These are phyloP conservation scores for Smittium culicis DNA, from an alignment of 371 early-diverging fungal species.

Conservation along the genomic window DNA sequence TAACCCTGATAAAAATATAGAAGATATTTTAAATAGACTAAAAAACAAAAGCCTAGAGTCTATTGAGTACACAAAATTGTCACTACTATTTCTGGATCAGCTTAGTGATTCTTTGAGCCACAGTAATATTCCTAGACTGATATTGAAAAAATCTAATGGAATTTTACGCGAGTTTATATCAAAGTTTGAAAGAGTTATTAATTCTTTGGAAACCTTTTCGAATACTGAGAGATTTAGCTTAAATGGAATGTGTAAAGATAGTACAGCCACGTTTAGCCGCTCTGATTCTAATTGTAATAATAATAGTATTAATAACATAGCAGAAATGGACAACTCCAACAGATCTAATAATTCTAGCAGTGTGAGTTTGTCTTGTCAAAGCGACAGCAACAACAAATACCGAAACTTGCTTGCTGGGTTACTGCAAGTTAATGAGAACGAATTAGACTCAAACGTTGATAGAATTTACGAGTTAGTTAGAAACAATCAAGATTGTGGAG, in stretches of 20 bases:
- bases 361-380: not conserved
- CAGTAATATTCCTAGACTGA: not conserved
- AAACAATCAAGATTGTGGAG: not conserved
- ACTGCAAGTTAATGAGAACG: not conserved
- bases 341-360: not conserved
- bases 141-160: not conserved
- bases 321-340: too few relatives aligned
- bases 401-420: not conserved
- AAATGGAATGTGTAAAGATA: too few relatives aligned
- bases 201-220: not conserved
- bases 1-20: not conserved
- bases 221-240: too few relatives aligned
- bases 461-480: not conserved
- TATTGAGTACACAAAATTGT: not conserved
- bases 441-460: not conserved
- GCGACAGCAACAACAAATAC: not conserved
- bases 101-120: not conserved
- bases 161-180: not conserved
- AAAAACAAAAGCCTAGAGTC: not conserved
- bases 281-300: too few relatives aligned
- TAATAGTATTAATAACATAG: too few relatives aligned
- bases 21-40: not conserved
- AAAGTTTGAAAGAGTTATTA: not conserved
- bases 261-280: too few relatives aligned
- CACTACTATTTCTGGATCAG: not conserved